Evolutionary conservation across 371 early-diverging fungal species (phyloP).

Genomic region (Thermomucor indicae-seudaticae): DNA sequence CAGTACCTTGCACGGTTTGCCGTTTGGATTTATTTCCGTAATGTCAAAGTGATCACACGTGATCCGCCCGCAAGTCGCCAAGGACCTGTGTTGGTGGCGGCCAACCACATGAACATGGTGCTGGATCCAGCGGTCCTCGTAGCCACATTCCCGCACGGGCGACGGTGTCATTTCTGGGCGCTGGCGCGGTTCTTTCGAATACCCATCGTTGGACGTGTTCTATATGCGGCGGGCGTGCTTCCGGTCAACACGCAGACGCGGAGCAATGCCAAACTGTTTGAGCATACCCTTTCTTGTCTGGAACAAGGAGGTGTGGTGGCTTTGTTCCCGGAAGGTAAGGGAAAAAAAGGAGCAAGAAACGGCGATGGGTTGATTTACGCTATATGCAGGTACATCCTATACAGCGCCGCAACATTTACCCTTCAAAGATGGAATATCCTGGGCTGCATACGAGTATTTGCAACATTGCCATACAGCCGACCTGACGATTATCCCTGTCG

Average conservation of each 20-base stretch:
- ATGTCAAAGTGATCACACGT: conserved; percentile 36
- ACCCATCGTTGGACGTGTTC: conserved; percentile 33
- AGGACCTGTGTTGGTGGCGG: conserved; percentile 42
- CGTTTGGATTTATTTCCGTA: conserved; percentile 46
- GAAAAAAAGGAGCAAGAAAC: background rate
- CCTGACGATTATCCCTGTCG: conserved; percentile 38
- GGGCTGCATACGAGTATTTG: conserved; percentile 48
- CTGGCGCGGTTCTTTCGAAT: conserved; percentile 48
- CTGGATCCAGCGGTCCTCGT: conserved; percentile 52
- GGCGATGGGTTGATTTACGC: background rate
- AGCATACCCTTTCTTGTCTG: conserved; percentile 44
- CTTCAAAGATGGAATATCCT: conserved; percentile 53
- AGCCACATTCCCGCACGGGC: conserved; percentile 47
- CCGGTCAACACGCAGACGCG: conserved; percentile 55
- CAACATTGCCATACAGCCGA: conserved; percentile 13
- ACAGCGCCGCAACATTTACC: conserved; percentile 48
- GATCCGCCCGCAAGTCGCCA: conserved; percentile 26
- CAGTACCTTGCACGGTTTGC: conserved; percentile 37
- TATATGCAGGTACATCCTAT: conserved; percentile 48
- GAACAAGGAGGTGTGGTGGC: conserved; percentile 48
- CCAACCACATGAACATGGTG: conserved; percentile 58
- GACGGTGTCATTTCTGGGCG: conserved; percentile 60
- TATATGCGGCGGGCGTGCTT: conserved; percentile 45
- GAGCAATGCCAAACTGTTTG: conserved; percentile 50
- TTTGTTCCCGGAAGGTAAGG: conserved; percentile 54